Percentiles rank a stretch among this genome's conserved stretches.
Evolutionary conservation across 345 rosid genomes (phyloP).

Genomic region (Turritis glabra): DNA sequence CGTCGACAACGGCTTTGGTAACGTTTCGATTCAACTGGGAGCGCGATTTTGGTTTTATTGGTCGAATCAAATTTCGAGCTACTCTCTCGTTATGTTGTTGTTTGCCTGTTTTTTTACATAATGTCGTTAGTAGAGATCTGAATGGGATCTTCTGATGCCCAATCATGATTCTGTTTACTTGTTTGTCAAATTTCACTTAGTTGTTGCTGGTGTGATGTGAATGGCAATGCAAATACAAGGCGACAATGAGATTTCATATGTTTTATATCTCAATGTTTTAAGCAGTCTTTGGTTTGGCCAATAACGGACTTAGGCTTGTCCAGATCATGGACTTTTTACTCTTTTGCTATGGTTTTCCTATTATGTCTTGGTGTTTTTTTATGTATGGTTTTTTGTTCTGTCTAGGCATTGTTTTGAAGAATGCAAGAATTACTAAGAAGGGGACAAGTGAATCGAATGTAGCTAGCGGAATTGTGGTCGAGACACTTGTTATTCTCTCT

Average conservation of each 20-base stretch:
- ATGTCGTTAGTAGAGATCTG: neutral
- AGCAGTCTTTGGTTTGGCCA: neutral
- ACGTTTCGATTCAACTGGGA: neutral
- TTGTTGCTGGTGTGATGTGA: neutral
- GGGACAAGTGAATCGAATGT: constrained; percentile 71
- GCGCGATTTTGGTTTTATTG: neutral
- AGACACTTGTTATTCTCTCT: constrained; percentile 69
- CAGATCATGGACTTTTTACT: neutral
- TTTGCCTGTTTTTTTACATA: neutral
- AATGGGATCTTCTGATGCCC: constrained; percentile 25
- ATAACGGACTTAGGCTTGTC: neutral
- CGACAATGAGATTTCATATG: neutral
- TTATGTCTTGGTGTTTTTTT: neutral
- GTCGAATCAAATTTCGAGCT: neutral
- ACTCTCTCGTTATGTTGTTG: neutral
- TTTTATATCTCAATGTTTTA: neutral
- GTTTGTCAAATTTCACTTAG: neutral
- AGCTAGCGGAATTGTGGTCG: constrained; percentile 49
- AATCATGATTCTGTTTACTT: constrained; percentile 19
- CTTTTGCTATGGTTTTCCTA: neutral
- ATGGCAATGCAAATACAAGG: neutral
- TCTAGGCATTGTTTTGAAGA: constrained; percentile 79
- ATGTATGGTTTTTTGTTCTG: constrained; percentile 2
- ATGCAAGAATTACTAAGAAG: constrained; percentile 71
- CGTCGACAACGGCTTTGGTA: constrained; percentile 60